A percentile compares a stretch with the other conserved stretches of the same genome.
These are phyloP conservation scores for Dorcoceras hygrometricum DNA, from an alignment of 257 asterid genomes.

Conservation along the genomic window DNA sequence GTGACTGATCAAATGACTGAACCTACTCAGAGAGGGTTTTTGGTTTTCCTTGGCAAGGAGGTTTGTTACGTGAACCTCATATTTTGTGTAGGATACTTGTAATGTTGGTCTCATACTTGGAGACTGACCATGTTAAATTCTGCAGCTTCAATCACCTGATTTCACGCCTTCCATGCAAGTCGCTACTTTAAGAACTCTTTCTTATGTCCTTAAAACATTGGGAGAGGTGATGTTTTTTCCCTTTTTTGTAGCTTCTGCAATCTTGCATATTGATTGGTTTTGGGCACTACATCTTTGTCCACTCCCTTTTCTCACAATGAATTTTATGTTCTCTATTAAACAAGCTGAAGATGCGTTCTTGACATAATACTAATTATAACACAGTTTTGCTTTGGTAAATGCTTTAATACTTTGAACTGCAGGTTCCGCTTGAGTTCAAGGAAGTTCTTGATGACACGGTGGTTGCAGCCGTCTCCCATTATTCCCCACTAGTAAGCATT, in stretches of 20 bases:
- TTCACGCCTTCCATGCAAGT: slow-evolving; percentile 85
- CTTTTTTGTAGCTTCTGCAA: slow-evolving; percentile 23
- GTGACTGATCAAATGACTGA: slow-evolving; percentile 95
- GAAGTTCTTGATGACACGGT: slow-evolving; percentile 89
- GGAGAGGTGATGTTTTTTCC: slow-evolving; percentile 73
- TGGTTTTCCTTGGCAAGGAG: slow-evolving; percentile 85
- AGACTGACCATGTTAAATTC: slow-evolving; percentile 24
- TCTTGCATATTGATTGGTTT: slow-evolving; percentile 14
- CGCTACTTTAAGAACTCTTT: slow-evolving; percentile 78
- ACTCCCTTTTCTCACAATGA: slow-evolving; percentile 1
- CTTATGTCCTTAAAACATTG: slow-evolving; percentile 77
- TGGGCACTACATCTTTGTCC: slow-evolving; percentile 3
- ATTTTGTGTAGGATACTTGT: slow-evolving; percentile 11
- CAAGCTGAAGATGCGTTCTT: slow-evolving; percentile 16
- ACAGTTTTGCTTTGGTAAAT: slow-evolving; percentile 22
- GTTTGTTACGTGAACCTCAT: slow-evolving; percentile 45
- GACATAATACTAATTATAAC: slow-evolving; percentile 9
- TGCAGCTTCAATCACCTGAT: slow-evolving; percentile 89
- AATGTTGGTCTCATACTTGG: slow-evolving; percentile 18
- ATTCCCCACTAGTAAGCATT: slow-evolving; percentile 61
- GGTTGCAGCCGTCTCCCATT: slow-evolving; percentile 74
- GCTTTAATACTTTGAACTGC: slow-evolving; percentile 28
- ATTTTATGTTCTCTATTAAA: slow-evolving; percentile 20
- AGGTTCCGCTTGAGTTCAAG: slow-evolving; percentile 95
- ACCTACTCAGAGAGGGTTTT: slow-evolving; percentile 89